Evolutionary conservation across 1,284 basidiomycete species (phyloP), one percentile per base, ranked within the genome.

Genomic region (Amanita bisporigera): DNA sequence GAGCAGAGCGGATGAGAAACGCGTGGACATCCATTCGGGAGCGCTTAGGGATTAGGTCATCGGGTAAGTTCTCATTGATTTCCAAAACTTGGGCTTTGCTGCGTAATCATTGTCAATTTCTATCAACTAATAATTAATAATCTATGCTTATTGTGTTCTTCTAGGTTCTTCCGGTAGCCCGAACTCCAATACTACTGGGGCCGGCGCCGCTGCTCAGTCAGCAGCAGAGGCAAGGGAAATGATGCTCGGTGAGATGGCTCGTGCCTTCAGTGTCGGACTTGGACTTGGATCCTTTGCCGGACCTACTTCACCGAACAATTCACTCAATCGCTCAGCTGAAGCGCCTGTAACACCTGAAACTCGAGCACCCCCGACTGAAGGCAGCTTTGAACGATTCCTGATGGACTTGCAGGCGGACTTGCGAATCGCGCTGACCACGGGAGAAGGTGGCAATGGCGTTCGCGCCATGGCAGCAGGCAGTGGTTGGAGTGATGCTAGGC

Each of bases 381-480:
- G 88, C 65, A 90, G 88, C 71, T 93, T 93, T 74, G 92, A 93
- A 72, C 84, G 89, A 43, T 93, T 93, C 80, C 79, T 93, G 70
- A 78, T 91, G 45, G 90, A 93, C 75, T 75, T 93, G 64, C 91
- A 93, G 76, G 79, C 83, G 26, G 91, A 93, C 76, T 79, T 93
- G 63, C 81, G 91, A 66, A 75, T 80, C 24, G 87, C 88, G 4
- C 76, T 93, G 64, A 84, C 82, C 15, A 75, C 68, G 31, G 66
- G 66, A 26, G 68, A 69, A 58, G 67, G 76, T 57, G 66, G 58
- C n/a, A 52, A 58, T 52, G 45, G 65, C 38, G 58, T 66, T 58
- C 57, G 26, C 24, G 61, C 45, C 9, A 54, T 50, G 61, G 41
- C 47, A 15, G 54, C 67, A 26, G 36, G 49, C 33, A 43, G 68